Base-by-base conservation (phyloP, 352 stramenopile species). In the Pythium diclinum region DNA sequence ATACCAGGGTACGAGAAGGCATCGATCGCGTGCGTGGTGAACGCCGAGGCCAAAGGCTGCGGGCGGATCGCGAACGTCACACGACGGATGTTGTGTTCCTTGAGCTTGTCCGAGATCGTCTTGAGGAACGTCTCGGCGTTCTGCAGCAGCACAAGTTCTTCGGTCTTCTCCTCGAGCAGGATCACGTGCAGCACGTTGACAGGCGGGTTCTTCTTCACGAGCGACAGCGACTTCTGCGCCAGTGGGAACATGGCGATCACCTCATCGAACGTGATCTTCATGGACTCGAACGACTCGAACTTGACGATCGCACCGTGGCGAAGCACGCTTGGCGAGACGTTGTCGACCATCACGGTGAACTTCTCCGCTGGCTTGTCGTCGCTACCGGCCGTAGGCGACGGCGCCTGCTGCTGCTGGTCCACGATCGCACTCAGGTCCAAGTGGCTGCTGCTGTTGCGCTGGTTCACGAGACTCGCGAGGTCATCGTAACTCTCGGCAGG, bases 251-350 rank as follows among this genome's bases (percentile, higher is more conserved):
- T 64, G 17, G 65, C 78, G 60, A 95, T 78, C 32, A 94, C 67
- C 28, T 91, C 77, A 6, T 68, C 72, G 54, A 93, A 90, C 23
- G 82, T 67, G 23, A 83, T 74, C 66, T 95, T 73, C 54, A 96
- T 79, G 14, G 86, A 68, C 60, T 88, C 83, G 8, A 99, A 68
- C 23, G 78, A 87, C n/a, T 88, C 75, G 51, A 96, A 84, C 59
- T 97, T 91, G 59, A 92, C 82, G 63, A 97, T 93, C 21, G 96
- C 79, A 49, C 89, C 87, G 61, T 93, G 82, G 46, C 85, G 85
- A 57, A 88, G 66, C 53, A 89, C 80, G 17, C 67, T 78, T 7
- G 87, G 69, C 23, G 87, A 90, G 36, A 95, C 85, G 54, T 90
- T 89, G 52, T 89, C 78, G 61, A 88, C 87, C 65, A 84, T 77